Evolutionary conservation across 2,329 filamentous ascomycete genomes (phyloP).

Genomic region (Pezicula carpinea): DNA sequence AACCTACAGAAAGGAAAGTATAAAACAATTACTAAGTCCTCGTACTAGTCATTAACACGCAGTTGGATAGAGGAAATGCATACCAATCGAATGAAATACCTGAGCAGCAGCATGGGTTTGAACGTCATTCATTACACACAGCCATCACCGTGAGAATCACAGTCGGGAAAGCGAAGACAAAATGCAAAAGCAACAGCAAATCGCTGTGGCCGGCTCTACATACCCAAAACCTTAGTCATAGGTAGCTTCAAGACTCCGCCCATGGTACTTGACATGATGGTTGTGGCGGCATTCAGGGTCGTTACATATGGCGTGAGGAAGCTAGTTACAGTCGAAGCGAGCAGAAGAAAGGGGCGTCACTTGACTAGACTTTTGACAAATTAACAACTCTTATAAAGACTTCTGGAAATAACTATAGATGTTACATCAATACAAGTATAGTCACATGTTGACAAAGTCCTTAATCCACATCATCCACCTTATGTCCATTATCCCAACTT

Average conservation of each 20-base stretch:
- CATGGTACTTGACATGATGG: constrained; percentile 5
- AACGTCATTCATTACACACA: constrained; percentile 51
- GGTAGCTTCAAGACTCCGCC: constrained; percentile 49
- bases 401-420: too few relatives aligned
- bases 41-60: constrained; percentile 46
- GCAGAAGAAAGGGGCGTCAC: too few relatives aligned
- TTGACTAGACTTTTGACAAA: too few relatives aligned
- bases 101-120: constrained; percentile 51
- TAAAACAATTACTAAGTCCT: constrained; percentile 40
- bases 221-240: constrained; percentile 45
- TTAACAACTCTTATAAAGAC: too few relatives aligned
- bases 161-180: constrained; percentile 36
- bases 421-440: too few relatives aligned
- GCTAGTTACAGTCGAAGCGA: background rate
- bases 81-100: constrained; percentile 62
- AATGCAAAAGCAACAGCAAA: constrained; percentile 39
- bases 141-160: constrained; percentile 62
- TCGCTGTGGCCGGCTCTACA: constrained; percentile 44
- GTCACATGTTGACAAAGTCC: too few relatives aligned
- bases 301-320: constrained; percentile 7
- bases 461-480: too few relatives aligned
- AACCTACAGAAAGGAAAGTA: constrained; percentile 45
- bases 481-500: too few relatives aligned
- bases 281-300: constrained; percentile 1
- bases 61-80: constrained; percentile 41